Conservation (phyloP, 768 basidiomycete species). For the Trametes maxima region DNA sequence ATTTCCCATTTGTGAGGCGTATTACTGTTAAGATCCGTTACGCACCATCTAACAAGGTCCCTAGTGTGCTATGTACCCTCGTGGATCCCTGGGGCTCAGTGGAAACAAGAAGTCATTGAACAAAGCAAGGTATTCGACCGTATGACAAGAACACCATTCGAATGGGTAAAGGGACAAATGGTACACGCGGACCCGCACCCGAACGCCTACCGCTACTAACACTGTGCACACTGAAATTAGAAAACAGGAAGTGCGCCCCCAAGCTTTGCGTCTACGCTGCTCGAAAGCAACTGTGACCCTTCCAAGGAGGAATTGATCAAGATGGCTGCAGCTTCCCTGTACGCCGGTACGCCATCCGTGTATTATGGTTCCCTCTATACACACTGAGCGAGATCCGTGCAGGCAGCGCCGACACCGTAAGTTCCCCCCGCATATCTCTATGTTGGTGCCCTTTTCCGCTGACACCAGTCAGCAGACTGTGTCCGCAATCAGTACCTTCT, state of each 20-base stretch:
- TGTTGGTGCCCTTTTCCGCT: no score
- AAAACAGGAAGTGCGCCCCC: constrained; percentile 22
- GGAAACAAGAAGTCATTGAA: constrained; percentile 36
- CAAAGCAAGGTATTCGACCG: constrained; percentile 22
- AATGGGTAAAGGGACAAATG: constrained; percentile 35
- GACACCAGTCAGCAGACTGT: constrained; percentile 29
- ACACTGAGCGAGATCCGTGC: background rate
- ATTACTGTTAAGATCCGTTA: background rate
- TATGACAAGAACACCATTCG: constrained; percentile 34
- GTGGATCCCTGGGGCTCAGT: constrained; percentile 45
- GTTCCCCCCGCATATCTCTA: background rate
- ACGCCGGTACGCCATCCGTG: constrained; percentile 13
- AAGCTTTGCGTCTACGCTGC: constrained; percentile 24
- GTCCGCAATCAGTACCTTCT: constrained; percentile 31
- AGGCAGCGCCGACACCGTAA: constrained; percentile 28
- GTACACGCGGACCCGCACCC: constrained; percentile 21
- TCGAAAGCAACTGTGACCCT: constrained; percentile 12
- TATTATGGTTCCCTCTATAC: background rate
- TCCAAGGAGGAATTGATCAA: constrained; percentile 21
- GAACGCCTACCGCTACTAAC: background rate
- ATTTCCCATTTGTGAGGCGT: constrained; percentile 34
- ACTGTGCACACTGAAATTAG: constrained; percentile 8
- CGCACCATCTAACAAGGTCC: background rate
- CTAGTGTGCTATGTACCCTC: constrained; percentile 40
- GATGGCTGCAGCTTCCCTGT: constrained; percentile 20